Evolutionary conservation across 192 early-diverging fungal genomes (phyloP).

Genomic region (Geranomyces variabilis): DNA sequence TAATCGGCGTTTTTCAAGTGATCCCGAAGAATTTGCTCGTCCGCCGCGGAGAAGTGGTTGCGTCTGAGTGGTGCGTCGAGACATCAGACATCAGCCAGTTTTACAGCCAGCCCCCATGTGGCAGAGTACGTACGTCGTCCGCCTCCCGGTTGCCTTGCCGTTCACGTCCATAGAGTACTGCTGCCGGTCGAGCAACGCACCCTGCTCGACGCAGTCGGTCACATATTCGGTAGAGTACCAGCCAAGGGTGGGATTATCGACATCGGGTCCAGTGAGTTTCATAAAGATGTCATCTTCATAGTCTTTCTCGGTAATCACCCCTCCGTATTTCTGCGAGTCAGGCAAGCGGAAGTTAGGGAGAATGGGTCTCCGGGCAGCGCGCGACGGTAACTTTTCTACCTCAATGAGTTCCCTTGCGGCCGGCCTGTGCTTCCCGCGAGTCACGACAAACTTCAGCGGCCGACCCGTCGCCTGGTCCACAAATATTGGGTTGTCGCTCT

Average conservation of each 20-base stretch:
- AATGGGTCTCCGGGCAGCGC: neutral
- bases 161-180: neutral
- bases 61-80: neutral
- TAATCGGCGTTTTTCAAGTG: neutral
- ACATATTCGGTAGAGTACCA: constrained; percentile 20
- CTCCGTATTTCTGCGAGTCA: constrained; percentile 7
- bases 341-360: neutral
- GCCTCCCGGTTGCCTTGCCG: neutral
- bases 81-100: neutral
- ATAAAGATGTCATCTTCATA: constrained; percentile 1
- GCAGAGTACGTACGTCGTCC: constrained; percentile 6
- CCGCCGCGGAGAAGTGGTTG: neutral
- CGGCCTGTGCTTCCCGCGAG: constrained; percentile 12
- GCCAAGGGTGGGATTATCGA: neutral
- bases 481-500: constrained; percentile 3
- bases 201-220: neutral
- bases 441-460: constrained; percentile 19
- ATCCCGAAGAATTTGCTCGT: neutral
- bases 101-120: neutral
- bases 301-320: constrained; percentile 1
- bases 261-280: constrained; percentile 3
- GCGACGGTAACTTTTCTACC: neutral
- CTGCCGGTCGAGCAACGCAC: neutral
- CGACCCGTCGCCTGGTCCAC: neutral
- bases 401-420: constrained; percentile 8